These are phyloP conservation scores for Apiospora pterosperma DNA, from an alignment of 2,329 filamentous ascomycete species.

Conservation along the genomic window DNA sequence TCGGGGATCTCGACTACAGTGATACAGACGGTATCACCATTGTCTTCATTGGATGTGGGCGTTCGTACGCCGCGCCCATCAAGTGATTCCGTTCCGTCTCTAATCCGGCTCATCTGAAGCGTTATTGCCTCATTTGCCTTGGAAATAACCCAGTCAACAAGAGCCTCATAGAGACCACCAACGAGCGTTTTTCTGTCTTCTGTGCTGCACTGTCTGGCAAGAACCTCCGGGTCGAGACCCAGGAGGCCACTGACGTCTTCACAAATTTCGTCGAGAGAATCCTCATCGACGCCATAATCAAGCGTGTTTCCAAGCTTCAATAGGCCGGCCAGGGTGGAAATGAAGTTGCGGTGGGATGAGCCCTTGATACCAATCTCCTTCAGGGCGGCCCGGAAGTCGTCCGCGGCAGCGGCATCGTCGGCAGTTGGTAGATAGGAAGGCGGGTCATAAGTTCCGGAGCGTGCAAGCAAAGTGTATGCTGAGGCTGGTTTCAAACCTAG, in stretches of 20 bases:
- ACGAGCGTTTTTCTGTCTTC: constrained; percentile 82
- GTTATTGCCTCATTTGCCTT: constrained; percentile 86
- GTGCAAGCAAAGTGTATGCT: constrained; percentile 73
- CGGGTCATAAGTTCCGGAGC: constrained; percentile 80
- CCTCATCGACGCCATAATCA: constrained; percentile 79
- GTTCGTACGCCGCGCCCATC: constrained; percentile 61
- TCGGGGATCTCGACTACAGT: constrained; percentile 84
- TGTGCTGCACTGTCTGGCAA: constrained; percentile 75
- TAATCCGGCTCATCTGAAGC: constrained; percentile 65
- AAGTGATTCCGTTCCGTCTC: constrained; percentile 63
- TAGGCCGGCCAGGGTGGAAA: constrained; percentile 81
- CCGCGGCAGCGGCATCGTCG: constrained; percentile 87
- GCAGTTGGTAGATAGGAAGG: constrained; percentile 88
- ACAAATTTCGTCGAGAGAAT: constrained; percentile 79
- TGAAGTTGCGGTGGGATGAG: constrained; percentile 72
- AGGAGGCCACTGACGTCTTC: constrained; percentile 87
- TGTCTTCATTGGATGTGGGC: constrained; percentile 67
- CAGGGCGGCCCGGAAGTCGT: constrained; percentile 84
- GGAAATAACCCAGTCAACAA: constrained; percentile 90
- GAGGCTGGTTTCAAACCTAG: constrained; percentile 75
- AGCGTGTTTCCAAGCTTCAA: constrained; percentile 90
- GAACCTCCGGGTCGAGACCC: constrained; percentile 80
- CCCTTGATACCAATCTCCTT: constrained; percentile 95
- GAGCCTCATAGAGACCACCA: constrained; percentile 83
- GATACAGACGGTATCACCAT: constrained; percentile 80